Conservation (phyloP, 106 monocot genomes). For the Dioscorea alata region DNA sequence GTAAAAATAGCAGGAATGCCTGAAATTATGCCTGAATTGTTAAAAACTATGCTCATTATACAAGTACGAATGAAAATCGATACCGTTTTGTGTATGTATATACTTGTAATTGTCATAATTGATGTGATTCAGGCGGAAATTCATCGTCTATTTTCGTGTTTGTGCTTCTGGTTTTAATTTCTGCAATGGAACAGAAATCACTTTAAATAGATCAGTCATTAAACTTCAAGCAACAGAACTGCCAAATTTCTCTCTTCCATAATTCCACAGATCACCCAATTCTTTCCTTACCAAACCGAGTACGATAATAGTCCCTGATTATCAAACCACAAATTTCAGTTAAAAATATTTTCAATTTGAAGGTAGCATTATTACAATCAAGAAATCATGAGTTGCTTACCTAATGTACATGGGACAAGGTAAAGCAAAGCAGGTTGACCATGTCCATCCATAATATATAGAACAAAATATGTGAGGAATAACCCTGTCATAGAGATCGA, state of each 20-base stretch:
- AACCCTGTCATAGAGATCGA: slow-evolving; percentile 31
- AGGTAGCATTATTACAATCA: background rate
- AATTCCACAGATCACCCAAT: slow-evolving; percentile 42
- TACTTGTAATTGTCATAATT: too few species aligned
- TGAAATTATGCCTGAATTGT: too few species aligned
- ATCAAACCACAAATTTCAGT: background rate
- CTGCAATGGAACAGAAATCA: too few species aligned
- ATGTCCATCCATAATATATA: slow-evolving; percentile 66
- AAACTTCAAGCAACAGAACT: background rate
- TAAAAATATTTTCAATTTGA: background rate
- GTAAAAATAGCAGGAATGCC: too few species aligned
- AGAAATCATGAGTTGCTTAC: slow-evolving; percentile 11
- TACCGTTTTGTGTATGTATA: too few species aligned
- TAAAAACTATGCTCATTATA: too few species aligned
- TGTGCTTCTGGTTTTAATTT: too few species aligned
- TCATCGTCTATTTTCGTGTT: too few species aligned
- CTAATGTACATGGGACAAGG: slow-evolving; percentile 72
- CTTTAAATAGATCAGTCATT: too few species aligned
- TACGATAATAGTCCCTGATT: slow-evolving; percentile 44
- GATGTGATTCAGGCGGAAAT: too few species aligned
- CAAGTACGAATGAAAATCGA: too few species aligned
- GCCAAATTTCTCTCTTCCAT: background rate
- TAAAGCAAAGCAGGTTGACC: slow-evolving; percentile 76
- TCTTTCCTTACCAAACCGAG: slow-evolving; percentile 53
- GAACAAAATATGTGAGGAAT: slow-evolving; percentile 51